Evolutionary conservation across 2,329 filamentous ascomycete genomes (phyloP).

Genomic region (Monosporascus cannonballus): DNA sequence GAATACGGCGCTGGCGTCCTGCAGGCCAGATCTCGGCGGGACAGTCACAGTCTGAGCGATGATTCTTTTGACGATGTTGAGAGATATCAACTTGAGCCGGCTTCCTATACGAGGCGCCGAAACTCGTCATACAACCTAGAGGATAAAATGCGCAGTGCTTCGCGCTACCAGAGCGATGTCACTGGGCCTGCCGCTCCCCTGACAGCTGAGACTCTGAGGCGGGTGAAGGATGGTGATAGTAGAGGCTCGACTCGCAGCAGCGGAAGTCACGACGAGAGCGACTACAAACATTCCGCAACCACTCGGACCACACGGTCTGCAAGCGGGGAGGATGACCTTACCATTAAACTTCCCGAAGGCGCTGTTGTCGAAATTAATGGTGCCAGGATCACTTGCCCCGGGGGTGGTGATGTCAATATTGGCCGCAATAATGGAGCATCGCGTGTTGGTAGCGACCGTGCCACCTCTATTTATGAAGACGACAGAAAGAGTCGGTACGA

Average conservation of each 20-base stretch:
- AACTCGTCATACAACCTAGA: conserved; percentile 32
- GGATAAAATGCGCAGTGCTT: conserved; percentile 37
- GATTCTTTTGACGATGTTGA: conserved; percentile 12
- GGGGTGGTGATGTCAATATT: conserved; percentile 56
- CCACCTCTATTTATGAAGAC: conserved; percentile 44
- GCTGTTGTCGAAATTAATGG: conserved; percentile 51
- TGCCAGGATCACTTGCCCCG: conserved; percentile 51
- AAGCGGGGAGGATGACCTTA: conserved; percentile 50
- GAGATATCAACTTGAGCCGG: conserved; percentile 15
- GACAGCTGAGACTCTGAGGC: conserved; percentile 50
- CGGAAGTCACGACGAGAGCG: conserved; percentile 57
- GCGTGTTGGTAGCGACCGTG: conserved; percentile 44
- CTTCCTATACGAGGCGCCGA: conserved; percentile 24
- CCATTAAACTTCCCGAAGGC: conserved; percentile 52
- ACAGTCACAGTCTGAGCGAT: conserved; percentile 19
- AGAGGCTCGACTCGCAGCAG: conserved; percentile 54
- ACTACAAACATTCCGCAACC: conserved; percentile 55
- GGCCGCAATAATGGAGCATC: conserved; percentile 29
- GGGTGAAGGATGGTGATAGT: conserved; percentile 42
- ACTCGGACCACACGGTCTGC: conserved; percentile 54
- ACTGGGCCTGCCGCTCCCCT: conserved; percentile 38
- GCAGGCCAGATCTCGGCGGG: conserved; percentile 12
- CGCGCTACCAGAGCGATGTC: conserved; percentile 48
- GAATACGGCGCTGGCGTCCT: conserved; percentile 22
- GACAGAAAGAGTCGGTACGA: conserved; percentile 32